A percentile compares a stretch with the other conserved stretches of the same genome.
Evolutionary conservation across 345 rosid species (phyloP).

Genomic region (Camelina neglecta): DNA sequence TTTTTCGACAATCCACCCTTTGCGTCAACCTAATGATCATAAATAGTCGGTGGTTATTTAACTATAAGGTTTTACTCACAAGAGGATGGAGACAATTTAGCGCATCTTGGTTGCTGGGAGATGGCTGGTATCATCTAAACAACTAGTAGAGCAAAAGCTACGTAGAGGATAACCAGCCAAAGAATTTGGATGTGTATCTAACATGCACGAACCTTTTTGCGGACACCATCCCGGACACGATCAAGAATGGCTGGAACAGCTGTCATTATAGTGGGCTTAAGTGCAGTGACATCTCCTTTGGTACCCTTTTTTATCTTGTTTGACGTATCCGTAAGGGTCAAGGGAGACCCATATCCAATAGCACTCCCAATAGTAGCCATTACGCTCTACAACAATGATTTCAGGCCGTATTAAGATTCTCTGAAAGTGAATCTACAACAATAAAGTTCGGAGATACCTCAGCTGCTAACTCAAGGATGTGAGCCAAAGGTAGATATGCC

Average conservation of each 20-base stretch:
- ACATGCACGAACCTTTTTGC: conserved; percentile 71
- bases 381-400: conserved; percentile 59
- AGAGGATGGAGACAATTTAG: conserved; percentile 2
- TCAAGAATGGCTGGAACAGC: conserved; percentile 99
- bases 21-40: conserved; percentile 70
- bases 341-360: conserved; percentile 93
- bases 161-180: conserved; percentile 6
- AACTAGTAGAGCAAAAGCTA: conserved; percentile 22
- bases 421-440: conserved; percentile 1
- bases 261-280: conserved; percentile 90
- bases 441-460: conserved; percentile 57
- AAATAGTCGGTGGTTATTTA: conserved; percentile 16
- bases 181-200: neutral
- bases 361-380: conserved; percentile 87
- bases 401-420: conserved; percentile 18
- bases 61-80: neutral
- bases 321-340: conserved; percentile 96
- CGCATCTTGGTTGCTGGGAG: conserved; percentile 17
- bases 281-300: conserved; percentile 81
- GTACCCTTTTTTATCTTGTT: conserved; percentile 93
- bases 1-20: conserved; percentile 82
- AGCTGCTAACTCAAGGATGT: conserved; percentile 95
- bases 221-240: conserved; percentile 96
- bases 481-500: conserved; percentile 94
- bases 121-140: neutral